phyloP scores from a whole-genome alignment of 2,329 filamentous ascomycete species.

The Cercospora brassicicola region DNA sequence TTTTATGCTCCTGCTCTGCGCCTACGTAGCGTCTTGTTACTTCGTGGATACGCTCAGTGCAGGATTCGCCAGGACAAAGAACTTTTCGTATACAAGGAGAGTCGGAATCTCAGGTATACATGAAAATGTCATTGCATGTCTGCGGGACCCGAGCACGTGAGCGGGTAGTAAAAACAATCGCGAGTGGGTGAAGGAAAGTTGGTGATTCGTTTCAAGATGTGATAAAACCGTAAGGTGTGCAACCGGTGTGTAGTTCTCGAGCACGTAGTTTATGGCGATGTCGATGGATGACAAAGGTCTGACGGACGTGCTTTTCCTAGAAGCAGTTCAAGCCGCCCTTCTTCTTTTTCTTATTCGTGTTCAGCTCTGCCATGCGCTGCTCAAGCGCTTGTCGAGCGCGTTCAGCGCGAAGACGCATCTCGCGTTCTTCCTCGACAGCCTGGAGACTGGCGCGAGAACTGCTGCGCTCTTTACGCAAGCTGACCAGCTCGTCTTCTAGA shows the following conservation, averaged over 20 bases:
- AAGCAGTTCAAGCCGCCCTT: slow-evolving; percentile 97
- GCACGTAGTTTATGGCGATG: slow-evolving; percentile 13
- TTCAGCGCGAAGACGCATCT: slow-evolving; percentile 87
- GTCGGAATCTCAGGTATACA: background rate
- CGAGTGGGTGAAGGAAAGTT: background rate
- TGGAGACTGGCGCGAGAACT: slow-evolving; percentile 67
- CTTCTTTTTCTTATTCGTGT: slow-evolving; percentile 83
- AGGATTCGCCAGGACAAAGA: background rate
- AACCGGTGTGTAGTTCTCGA: slow-evolving; percentile 4
- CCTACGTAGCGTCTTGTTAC: slow-evolving; percentile 1
- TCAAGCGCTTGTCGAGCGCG: slow-evolving; percentile 84
- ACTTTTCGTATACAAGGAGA: background rate
- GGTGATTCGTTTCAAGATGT: slow-evolving; percentile 1
- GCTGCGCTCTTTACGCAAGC: slow-evolving; percentile 61
- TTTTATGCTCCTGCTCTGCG: slow-evolving; percentile 2
- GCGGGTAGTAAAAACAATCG: background rate
- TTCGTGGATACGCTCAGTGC: background rate
- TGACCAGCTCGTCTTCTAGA: slow-evolving; percentile 69
- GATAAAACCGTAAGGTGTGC: slow-evolving; percentile 4
- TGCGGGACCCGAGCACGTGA: background rate
- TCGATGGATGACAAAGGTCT: slow-evolving; percentile 20
- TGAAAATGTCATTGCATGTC: background rate
- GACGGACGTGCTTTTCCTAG: slow-evolving; percentile 51
- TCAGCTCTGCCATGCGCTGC: slow-evolving; percentile 74
- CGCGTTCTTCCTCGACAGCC: slow-evolving; percentile 93